These are phyloP conservation scores for Kingdonia uniflora DNA, from an alignment of 164 flowering plant species.

Conservation along the genomic window DNA sequence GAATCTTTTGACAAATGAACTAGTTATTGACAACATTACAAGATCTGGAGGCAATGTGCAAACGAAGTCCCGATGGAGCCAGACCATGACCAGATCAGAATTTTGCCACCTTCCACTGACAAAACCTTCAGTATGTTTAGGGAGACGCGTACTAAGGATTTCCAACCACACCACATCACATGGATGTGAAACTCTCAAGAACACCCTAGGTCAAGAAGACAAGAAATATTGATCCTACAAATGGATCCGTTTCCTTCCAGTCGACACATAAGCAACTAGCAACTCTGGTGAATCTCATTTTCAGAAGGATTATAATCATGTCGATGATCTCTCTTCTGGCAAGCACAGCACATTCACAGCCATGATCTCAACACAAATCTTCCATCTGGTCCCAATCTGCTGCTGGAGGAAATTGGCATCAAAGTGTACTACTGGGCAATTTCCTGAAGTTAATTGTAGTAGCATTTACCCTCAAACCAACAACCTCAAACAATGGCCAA, in stretches of 20 bases:
- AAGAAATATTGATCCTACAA: too few relatives aligned
- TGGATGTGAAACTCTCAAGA: slow-evolving; percentile 15
- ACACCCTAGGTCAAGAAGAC: slow-evolving; percentile 8
- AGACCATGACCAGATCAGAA: slow-evolving; percentile 16
- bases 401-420: slow-evolving; percentile 16
- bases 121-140: slow-evolving; percentile 26
- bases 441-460: slow-evolving; percentile 14
- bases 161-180: slow-evolving; percentile 10
- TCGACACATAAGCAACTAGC: slow-evolving; percentile 5
- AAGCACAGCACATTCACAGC: slow-evolving; percentile 10
- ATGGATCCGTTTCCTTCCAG: slow-evolving; percentile 2
- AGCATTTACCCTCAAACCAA: slow-evolving; percentile 17
- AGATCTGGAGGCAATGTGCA: slow-evolving; percentile 3
- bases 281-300: slow-evolving; percentile 12
- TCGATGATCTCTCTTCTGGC: slow-evolving; percentile 15
- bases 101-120: slow-evolving; percentile 28
- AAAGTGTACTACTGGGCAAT: slow-evolving; percentile 14
- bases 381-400: slow-evolving; percentile 1
- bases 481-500: slow-evolving; percentile 21
- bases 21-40: slow-evolving; percentile 5
- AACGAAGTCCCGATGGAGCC: slow-evolving; percentile 13
- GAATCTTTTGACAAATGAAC: slow-evolving; percentile 11
- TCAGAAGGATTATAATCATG: slow-evolving; percentile 8
- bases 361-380: slow-evolving; percentile 7
- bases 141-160: slow-evolving; percentile 16